phyloP scores from a whole-genome alignment of 2,329 filamentous ascomycete species.

The Phoma sp. region DNA sequence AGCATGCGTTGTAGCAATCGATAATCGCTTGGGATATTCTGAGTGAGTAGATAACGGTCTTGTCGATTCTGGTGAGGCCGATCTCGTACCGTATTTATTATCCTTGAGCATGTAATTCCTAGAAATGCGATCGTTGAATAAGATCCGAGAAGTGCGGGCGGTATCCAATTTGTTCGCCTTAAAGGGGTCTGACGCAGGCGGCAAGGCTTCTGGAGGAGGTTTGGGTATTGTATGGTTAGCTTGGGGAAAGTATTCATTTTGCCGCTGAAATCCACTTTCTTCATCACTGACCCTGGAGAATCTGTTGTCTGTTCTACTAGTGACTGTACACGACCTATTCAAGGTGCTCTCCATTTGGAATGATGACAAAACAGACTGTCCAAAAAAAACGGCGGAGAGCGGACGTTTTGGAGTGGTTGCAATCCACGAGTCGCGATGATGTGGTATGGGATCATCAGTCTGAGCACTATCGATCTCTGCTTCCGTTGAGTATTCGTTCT shows the following conservation, averaged over 20 bases:
- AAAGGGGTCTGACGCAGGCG: slow-evolving; percentile 2
- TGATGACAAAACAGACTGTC: slow-evolving; percentile 26
- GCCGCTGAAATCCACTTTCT: not conserved
- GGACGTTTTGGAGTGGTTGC: slow-evolving; percentile 19
- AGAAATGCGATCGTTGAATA: slow-evolving; percentile 3
- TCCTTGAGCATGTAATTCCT: slow-evolving; percentile 7
- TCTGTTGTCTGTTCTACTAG: not conserved
- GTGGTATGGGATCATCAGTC: slow-evolving; percentile 24
- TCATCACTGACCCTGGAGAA: not conserved
- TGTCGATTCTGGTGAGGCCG: slow-evolving; percentile 12
- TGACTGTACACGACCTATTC: not conserved
- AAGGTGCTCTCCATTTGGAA: slow-evolving; percentile 13
- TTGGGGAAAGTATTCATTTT: not conserved
- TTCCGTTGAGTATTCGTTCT: slow-evolving; percentile 9
- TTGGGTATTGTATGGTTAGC: not conserved
- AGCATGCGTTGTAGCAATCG: not conserved
- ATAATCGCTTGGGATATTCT: slow-evolving; percentile 11
- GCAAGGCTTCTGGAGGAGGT: not conserved
- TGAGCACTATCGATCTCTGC: slow-evolving; percentile 11
- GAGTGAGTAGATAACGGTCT: slow-evolving; percentile 5
- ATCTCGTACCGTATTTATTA: slow-evolving; percentile 11
- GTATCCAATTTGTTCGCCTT: slow-evolving; percentile 1
- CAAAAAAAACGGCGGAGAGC: slow-evolving; percentile 24
- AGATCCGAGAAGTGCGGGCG: slow-evolving; percentile 7
- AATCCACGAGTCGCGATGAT: slow-evolving; percentile 27